Percentiles rank a stretch among this genome's conserved stretches.
phyloP scores from a whole-genome alignment of 2,329 filamentous ascomycete genomes.

The Talaromyces islandicus region DNA sequence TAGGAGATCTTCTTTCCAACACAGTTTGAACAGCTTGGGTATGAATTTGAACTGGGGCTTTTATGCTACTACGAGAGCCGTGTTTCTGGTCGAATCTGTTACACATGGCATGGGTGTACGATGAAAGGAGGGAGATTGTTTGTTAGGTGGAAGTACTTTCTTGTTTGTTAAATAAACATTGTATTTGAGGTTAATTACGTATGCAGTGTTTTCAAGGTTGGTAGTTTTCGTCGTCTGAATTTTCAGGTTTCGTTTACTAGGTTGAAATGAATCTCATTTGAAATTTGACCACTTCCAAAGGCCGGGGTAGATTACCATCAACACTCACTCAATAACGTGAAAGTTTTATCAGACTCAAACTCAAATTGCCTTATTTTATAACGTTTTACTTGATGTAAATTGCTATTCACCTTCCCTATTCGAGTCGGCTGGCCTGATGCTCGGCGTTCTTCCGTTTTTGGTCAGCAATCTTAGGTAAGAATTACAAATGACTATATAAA shows the following conservation, averaged over 20 bases:
- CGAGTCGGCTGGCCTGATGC: neutral
- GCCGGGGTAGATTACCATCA: too few relatives aligned
- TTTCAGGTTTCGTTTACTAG: neutral
- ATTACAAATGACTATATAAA: neutral
- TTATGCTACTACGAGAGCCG: neutral
- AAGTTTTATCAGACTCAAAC: neutral
- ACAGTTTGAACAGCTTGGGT: neutral
- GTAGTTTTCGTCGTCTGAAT: neutral
- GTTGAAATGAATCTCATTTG: neutral
- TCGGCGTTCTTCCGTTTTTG: neutral
- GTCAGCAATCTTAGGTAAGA: neutral
- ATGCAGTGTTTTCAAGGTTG: neutral
- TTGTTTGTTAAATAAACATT: neutral
- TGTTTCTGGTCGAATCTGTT: neutral
- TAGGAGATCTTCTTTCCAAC: neutral
- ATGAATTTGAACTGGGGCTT: neutral
- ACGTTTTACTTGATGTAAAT: neutral
- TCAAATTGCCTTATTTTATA: too few relatives aligned
- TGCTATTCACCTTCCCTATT: neutral
- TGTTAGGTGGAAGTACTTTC: neutral
- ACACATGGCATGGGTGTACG: neutral
- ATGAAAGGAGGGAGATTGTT: neutral
- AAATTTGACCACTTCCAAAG: neutral
- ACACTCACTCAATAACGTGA: too few relatives aligned
- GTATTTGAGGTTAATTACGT: neutral